phyloP scores from a whole-genome alignment of 371 early-diverging fungal species.

The Rhizopus stolonifer region DNA sequence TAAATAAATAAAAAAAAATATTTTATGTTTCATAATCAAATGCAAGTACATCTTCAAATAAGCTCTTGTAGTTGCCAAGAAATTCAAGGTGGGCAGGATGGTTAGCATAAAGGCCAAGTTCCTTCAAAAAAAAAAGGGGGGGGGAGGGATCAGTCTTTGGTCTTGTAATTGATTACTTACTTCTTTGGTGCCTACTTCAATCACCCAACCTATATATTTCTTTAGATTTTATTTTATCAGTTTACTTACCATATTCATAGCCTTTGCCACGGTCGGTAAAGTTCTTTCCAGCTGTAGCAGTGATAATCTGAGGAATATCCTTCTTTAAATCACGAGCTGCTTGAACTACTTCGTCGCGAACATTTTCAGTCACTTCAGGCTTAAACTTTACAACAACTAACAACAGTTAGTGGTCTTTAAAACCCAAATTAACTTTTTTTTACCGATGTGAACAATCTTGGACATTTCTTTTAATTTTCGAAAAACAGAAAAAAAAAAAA shows the following conservation, averaged over 20 bases:
- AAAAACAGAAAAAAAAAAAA: neutral
- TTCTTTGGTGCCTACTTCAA: slow-evolving; percentile 44
- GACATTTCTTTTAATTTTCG: slow-evolving; percentile 2
- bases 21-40: slow-evolving; percentile 40
- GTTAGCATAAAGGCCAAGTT: slow-evolving; percentile 32
- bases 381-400: slow-evolving; percentile 50
- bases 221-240: neutral
- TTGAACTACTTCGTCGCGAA: slow-evolving; percentile 11
- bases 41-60: slow-evolving; percentile 42
- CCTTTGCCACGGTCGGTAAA: slow-evolving; percentile 51
- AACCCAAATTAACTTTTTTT: too few relatives aligned
- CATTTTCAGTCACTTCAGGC: slow-evolving; percentile 34
- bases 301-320: slow-evolving; percentile 32
- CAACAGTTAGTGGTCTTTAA: neutral
- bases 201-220: slow-evolving; percentile 38
- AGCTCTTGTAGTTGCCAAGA: slow-evolving; percentile 30
- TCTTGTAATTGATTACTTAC: slow-evolving; percentile 21
- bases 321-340: slow-evolving; percentile 39
- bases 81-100: slow-evolving; percentile 37
- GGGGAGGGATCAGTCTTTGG: too few relatives aligned
- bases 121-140: too few relatives aligned
- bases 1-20: slow-evolving; percentile 4
- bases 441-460: slow-evolving; percentile 45
- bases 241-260: slow-evolving; percentile 38
- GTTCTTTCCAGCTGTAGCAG: slow-evolving; percentile 41